Evolutionary conservation across 371 early-diverging fungal species (phyloP), one percentile per base, ranked within the genome.

Genomic region (Saksenaea vasiformis): DNA sequence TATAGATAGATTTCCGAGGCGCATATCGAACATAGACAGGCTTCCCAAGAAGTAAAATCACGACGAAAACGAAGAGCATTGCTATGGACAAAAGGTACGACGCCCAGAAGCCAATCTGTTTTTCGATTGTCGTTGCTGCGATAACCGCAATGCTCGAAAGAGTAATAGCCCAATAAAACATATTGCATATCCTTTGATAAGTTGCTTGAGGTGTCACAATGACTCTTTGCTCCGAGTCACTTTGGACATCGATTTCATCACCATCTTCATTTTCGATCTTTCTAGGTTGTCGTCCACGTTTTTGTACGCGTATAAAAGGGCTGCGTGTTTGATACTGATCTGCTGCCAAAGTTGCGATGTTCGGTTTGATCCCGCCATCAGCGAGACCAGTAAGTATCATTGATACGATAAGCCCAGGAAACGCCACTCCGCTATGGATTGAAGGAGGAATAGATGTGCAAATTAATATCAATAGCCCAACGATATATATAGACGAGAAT

Each of bases 71-170:
- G 71, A 87, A 79, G 31, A 31, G 7, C 2, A 31, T 7, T 24
- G 84, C 68, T 5, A 85, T 74, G 0, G 91, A 88, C 34, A 90
- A 67, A 54, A 87, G 71, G 55, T 72, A 91, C 0, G 90, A 89
- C 2, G 81, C 71, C 82, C 84, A 80, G 72, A 83, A 88, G 38
- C 80, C 84, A 27, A 81, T 73, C 22, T 80, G 67, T 36, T 73
- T 76, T 41, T 73, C 77, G 36, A 82, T 66, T 19, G 83, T 83
- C n/a, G 85, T 84, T 36, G 83, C 78, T 35, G 80, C 75, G 54
- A 85, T 82, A 62, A 83, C 86, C 22, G 81, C 61, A 39, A 91
- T 74, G 7, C 87, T 77, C 31, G 94, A 92, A 54, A 88, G 56
- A 67, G 92, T 93, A 66, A 70, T 70, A 54, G 66, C 64, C 64